Evolutionary conservation across 495 filamentous ascomycete genomes (phyloP), one percentile per base, ranked within the genome.

Genomic region (Neurospora pannonica): DNA sequence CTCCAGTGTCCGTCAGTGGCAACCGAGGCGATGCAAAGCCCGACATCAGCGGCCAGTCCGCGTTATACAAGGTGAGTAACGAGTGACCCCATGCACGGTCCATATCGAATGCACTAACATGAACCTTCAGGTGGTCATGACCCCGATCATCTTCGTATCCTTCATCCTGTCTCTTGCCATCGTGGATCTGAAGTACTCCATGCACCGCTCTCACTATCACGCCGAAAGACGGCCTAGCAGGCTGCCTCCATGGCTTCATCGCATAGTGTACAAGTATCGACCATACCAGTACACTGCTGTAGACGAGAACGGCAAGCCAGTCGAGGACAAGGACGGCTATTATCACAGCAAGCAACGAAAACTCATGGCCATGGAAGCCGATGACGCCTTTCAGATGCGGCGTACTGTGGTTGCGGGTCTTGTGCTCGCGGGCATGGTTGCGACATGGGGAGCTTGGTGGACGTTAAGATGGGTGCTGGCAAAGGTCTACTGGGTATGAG

Each of bases 121-220:
- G 38, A 54, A 10, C 36, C 36, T 21, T 34, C 70, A 87, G 85
- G 9, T 84, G 8, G 70, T 88, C 71, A 84, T 87, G 76, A 85
- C 86, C 4, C 87, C 87, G 2, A 69, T 88, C 21, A 79, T 84
- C 71, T 83, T 89, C 78, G 71, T 87, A 71, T 81, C 85, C 21
- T 89, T 89, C 81, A 70, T 89, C 75, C 28, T 88, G 71, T 88
- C 87, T 17, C 84, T 89, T 40, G 79, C 80, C 74, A 74, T 88
- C 8, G 79, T 89, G 72, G 86, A 88, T 80, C 75, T 80, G 21
- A 80, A 80, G n/a, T 81, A 87, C 78, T 79, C 81, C 11, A 77
- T 77, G 28, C 78, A 73, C 15, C 83, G 84, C 38, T 76, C 82
- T 40, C 83, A 82, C 71, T 79, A 77, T 71, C 83, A 84, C 75